Evolutionary conservation across 768 basidiomycete species (phyloP), one percentile per base, ranked within the genome.

Genomic region (Kwoniella bestiolae): DNA sequence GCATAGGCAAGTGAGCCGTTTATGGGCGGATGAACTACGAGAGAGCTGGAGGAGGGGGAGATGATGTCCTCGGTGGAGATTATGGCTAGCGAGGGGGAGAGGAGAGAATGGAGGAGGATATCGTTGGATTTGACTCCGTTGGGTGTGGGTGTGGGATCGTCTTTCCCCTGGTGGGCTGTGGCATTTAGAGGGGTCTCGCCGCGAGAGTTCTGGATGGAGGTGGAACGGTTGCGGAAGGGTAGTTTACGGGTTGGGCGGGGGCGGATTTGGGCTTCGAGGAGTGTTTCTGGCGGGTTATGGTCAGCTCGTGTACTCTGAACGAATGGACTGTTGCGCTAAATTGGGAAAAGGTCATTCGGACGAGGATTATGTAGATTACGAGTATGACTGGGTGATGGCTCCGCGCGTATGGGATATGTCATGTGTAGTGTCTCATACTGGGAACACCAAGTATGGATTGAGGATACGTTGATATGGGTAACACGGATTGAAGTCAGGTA

Each of bases 61-160:
- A 81, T 68, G 58, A 81, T 79, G 57, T 79, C 79, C 60, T 79
- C 76, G 45, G 67, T 69, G 1, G 71, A 69, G 29, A 78, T 70
- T 8, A 66, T 52, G 11, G 76, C 70, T 8, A 77, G 47, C 7
- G 71, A 35, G 2, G 78, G 73, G 21, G 76, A 74, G 26, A 74
- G 58, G 11, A 75, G 60, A 21, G 60, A 49, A 61, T 74, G 71
- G 12, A 74, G 60, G 18, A 79, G 63, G 23, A 79, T 60, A 46
- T 77, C 76, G 25, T 61, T 50, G 1, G 63, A 31, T 38, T 70
- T 68, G 34, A 60, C 52, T 32, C 68, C 56, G 31, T 63, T 55
- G 0, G 56, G 35, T 2, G 59, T 23, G 25, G 66, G 31, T 46
- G n/a, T 29, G 47, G 32, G 34, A 32, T 60, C 63, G 14, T n/a